A percentile compares a stretch with the other conserved stretches of the same genome.
These are phyloP conservation scores for Stentor coeruleus DNA, from an alignment of 73 alveolate species.

Conservation along the genomic window DNA sequence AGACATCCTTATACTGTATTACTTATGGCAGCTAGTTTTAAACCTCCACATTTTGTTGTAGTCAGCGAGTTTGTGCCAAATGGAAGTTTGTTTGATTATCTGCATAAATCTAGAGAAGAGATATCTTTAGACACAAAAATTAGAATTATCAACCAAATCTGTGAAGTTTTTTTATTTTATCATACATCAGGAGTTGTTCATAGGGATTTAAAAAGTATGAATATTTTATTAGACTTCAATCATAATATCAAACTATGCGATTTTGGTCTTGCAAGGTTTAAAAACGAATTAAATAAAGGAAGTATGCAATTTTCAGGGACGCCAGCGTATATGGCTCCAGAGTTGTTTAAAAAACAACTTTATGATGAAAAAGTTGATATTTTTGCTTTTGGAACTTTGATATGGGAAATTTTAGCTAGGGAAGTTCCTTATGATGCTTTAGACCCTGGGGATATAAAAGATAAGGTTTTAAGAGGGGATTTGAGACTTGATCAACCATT, in stretches of 20 bases:
- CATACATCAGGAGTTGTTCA: slow-evolving; percentile 94
- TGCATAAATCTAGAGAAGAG: slow-evolving; percentile 75
- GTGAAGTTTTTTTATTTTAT: slow-evolving; percentile 71
- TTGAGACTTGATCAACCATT: slow-evolving; percentile 28
- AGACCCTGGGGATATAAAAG: slow-evolving; percentile 86
- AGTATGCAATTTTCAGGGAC: slow-evolving; percentile 97
- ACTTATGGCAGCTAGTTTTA: slow-evolving; percentile 87
- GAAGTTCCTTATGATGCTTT: slow-evolving; percentile 97
- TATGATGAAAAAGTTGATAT: slow-evolving; percentile 96
- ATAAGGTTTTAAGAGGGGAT: slow-evolving; percentile 73
- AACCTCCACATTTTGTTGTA: slow-evolving; percentile 86
- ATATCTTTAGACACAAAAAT: slow-evolving; percentile 67
- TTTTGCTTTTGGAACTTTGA: slow-evolving; percentile 96
- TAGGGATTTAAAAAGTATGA: slow-evolving; percentile 94
- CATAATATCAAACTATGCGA: slow-evolving; percentile 87
- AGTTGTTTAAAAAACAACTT: slow-evolving; percentile 82
- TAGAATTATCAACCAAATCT: slow-evolving; percentile 70
- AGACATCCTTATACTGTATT: slow-evolving; percentile 96
- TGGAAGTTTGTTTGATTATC: slow-evolving; percentile 82
- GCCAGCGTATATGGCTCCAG: slow-evolving; percentile 99
- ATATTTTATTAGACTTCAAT: slow-evolving; percentile 79
- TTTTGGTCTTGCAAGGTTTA: slow-evolving; percentile 95
- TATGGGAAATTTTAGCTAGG: slow-evolving; percentile 95
- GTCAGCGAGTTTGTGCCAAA: slow-evolving; percentile 81
- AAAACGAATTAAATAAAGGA: slow-evolving; percentile 88